Percentiles rank a stretch among this genome's conserved stretches.
These are phyloP conservation scores for Mycogone perniciosa DNA, from an alignment of 2,329 filamentous ascomycete species.

Conservation along the genomic window DNA sequence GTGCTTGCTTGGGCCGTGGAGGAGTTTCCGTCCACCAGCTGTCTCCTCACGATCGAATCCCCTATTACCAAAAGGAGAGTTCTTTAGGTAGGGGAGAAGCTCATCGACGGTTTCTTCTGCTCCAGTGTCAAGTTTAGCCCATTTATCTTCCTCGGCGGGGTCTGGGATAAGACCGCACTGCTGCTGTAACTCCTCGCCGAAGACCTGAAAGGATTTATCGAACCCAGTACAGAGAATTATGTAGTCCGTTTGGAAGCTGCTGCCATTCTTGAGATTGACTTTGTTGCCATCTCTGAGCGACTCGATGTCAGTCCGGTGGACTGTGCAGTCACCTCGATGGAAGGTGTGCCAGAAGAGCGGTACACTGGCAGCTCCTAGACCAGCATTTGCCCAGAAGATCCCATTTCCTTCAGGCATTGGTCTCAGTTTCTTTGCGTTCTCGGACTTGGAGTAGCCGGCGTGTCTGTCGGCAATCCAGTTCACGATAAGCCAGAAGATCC, in stretches of 20 bases:
- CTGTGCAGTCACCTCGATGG: slow-evolving; percentile 23
- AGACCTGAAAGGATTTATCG: slow-evolving; percentile 17
- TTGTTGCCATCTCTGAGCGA: slow-evolving; percentile 14
- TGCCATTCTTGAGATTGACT: slow-evolving; percentile 16
- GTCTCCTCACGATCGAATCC: background rate
- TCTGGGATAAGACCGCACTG: slow-evolving; percentile 12
- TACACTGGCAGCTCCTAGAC: slow-evolving; percentile 25
- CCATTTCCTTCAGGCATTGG: slow-evolving; percentile 18
- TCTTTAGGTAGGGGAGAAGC: slow-evolving; percentile 14
- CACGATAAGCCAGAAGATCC: slow-evolving; percentile 17
- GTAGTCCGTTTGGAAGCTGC: slow-evolving; percentile 15
- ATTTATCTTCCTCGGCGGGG: slow-evolving; percentile 10
- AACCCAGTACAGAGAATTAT: slow-evolving; percentile 21
- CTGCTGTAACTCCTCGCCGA: slow-evolving; percentile 15
- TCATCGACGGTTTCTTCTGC: slow-evolving; percentile 16
- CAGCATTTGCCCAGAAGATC: slow-evolving; percentile 28
- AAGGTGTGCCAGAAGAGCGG: slow-evolving; percentile 28
- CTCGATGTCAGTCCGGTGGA: slow-evolving; percentile 19
- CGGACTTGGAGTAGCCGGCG: slow-evolving; percentile 21
- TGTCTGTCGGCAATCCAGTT: slow-evolving; percentile 15
- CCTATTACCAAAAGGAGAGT: slow-evolving; percentile 5
- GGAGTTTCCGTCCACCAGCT: slow-evolving; percentile 3
- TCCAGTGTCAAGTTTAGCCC: slow-evolving; percentile 14
- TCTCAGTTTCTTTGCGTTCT: slow-evolving; percentile 17
- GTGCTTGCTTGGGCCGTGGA: slow-evolving; percentile 17